These are phyloP conservation scores for Cinchona pubescens DNA, from an alignment of 257 asterid species.

Conservation along the genomic window DNA sequence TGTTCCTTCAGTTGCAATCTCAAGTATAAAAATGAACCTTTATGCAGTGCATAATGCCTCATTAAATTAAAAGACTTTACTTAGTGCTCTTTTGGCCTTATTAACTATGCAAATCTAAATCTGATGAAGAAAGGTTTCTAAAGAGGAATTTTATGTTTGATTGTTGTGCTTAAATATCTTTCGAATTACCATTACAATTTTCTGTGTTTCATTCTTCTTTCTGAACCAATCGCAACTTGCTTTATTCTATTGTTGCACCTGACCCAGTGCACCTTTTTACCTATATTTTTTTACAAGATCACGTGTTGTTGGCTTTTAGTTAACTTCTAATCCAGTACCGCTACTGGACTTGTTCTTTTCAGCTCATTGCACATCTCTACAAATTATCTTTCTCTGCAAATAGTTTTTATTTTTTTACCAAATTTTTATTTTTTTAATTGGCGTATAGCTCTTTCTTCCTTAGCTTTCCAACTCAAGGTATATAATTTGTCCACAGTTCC, in stretches of 20 bases:
- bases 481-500: constrained; percentile 31
- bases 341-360: background rate
- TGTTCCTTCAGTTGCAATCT: background rate
- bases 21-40: background rate
- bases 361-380: background rate
- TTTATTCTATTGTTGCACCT: background rate
- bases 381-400: background rate
- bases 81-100: background rate
- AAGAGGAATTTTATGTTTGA: background rate
- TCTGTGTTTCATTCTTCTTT: background rate
- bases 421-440: background rate
- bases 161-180: background rate
- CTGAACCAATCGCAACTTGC: background rate
- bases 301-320: background rate
- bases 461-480: background rate
- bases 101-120: background rate
- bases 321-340: background rate
- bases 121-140: background rate
- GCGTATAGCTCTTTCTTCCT: background rate
- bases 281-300: background rate
- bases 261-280: background rate
- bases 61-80: background rate
- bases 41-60: background rate
- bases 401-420: background rate
- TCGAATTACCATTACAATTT: background rate